Evolutionary conservation across 192 early-diverging fungal species (phyloP), one percentile per base, ranked within the genome.

Genomic region (Fimicolochytrium jonesii): DNA sequence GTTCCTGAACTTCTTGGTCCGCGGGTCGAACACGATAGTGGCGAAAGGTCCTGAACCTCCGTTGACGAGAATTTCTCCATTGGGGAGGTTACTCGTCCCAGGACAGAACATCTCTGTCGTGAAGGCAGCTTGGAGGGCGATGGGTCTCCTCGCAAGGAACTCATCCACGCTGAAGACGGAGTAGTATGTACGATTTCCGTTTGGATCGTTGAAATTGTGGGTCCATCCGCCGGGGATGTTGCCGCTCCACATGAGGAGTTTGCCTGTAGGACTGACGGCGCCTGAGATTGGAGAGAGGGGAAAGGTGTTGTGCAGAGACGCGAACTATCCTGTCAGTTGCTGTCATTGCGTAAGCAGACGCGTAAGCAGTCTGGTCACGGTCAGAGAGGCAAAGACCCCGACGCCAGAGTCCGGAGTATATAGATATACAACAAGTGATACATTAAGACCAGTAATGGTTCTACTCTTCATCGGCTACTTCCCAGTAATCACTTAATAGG

Each of bases 211-310:
- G 11, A n/a, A 10, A 2, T 34, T 3, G 4, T 30, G 10, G 17
- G 25, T 18, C 53, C 53, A 55, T 15, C 53, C 53, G 4, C 53
- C 53, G 18, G 53, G 33, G n/a, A 34, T 22, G 5, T 36, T 25
- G 33, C 53, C 53, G 3, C 33, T 36, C 53, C 53, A 55, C 33
- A 55, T 9, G 2, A 55, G 35, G 34, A 55, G 10, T 2, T 55
- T 34, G 18, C 53, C 53, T 3, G 29, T 35, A 3, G 53, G 53
- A 33, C 33, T 30, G 2, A 36, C 7, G 53, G 53, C 34, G 15
- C 53, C 53, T n/a, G 53, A 55, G 53, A 55, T 30, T 2, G 53
- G 53, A 26, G 33, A 36, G 18, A 55, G 53, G 15, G 53, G 53
- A 6, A 55, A 34, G 32, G 29, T n/a, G n/a, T n/a, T n/a, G n/a